Evolutionary conservation across 805 yeast species (phyloP), one percentile per base, ranked within the genome.

Genomic region (Yarrowia keelungensis): DNA sequence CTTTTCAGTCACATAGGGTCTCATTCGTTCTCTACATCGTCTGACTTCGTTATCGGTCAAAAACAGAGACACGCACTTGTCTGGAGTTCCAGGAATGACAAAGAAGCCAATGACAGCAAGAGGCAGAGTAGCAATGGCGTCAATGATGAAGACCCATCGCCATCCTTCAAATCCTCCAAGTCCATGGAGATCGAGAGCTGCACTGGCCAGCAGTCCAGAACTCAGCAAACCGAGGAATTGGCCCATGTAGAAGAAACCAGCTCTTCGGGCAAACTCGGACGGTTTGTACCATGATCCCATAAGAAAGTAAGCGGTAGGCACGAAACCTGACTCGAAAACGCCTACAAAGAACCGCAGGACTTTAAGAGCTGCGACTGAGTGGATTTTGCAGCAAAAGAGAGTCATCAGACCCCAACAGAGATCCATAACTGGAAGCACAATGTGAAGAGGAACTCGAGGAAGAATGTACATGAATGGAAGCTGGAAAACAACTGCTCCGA

Each of bases 111-210:
- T 70, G 8, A 87, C 11, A 9, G 88, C 89, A 42, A 88, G 83
- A 2, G 80, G 84, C 35, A 87, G 73, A 4, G 88, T 84, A 62
- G 88, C 81, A 58, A 85, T 72, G 9, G 87, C 88, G 74, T 88
- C 91, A 71, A 88, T 81, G 56, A 88, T 84, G 73, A 86, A 88
- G 74, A 86, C 85, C 91, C 91, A 88, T 79, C 87, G 81, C 91
- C 91, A 88, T 10, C 89, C 86, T 9, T 82, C 80, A n/a, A 84
- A 76, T 0, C 90, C 90, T 49, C 75, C 73, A 7, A 75, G 77
- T 39, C 88, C 89, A 65, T 81, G 76, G 72, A 88, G 74, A 45
- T 77, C 71, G 16, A 80, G 73, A 69, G 79, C 82, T 36, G 87
- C 81, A 14, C 86, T 83, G 12, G 88, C 85, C 72, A 88, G 79